Evolutionary conservation across 2,329 filamentous ascomycete genomes (phyloP).

Genomic region (Ophiocordyceps camponoti-leonardi): DNA sequence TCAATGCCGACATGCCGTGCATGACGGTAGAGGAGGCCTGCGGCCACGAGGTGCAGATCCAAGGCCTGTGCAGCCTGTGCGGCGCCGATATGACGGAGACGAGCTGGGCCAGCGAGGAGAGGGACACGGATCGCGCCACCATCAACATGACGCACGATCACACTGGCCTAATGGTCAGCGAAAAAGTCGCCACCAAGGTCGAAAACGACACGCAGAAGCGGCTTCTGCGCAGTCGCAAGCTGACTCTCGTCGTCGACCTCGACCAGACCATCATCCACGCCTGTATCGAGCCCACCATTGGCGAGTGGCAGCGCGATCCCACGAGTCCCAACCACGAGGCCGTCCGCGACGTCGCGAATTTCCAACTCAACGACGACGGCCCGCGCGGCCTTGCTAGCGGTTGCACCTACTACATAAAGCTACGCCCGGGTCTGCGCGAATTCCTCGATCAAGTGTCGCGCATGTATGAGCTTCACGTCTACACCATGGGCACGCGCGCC

Average conservation of each 20-base stretch:
- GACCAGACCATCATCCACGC: conserved; percentile 98
- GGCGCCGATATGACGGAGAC: conserved; percentile 92
- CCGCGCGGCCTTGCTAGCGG: conserved; percentile 49
- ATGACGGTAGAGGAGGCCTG: conserved; percentile 82
- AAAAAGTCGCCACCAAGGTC: conserved; percentile 59
- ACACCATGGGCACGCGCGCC: conserved; percentile 97
- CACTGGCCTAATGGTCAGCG: conserved; percentile 69
- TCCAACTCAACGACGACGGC: conserved; percentile 78
- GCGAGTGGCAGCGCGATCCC: conserved; percentile 83
- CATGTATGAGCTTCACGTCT: conserved; percentile 90
- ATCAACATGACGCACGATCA: conserved; percentile 95
- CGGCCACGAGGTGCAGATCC: conserved; percentile 78
- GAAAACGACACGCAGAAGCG: conserved; percentile 78
- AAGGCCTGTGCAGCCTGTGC: conserved; percentile 78
- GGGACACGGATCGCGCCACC: conserved; percentile 69
- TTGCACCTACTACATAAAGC: conserved; percentile 98
- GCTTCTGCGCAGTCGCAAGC: conserved; percentile 62
- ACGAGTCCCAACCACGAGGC: conserved; percentile 81
- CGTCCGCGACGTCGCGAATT: conserved; percentile 73
- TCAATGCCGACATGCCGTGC: conserved; percentile 38
- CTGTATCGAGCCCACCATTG: conserved; percentile 89
- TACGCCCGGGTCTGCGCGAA: conserved; percentile 67
- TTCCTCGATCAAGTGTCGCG: conserved; percentile 66
- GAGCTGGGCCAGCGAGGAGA: conserved; percentile 64
- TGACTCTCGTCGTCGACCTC: conserved; percentile 88